Conservation (phyloP, 768 basidiomycete species). For the Termitomyces bulborhizus region DNA sequence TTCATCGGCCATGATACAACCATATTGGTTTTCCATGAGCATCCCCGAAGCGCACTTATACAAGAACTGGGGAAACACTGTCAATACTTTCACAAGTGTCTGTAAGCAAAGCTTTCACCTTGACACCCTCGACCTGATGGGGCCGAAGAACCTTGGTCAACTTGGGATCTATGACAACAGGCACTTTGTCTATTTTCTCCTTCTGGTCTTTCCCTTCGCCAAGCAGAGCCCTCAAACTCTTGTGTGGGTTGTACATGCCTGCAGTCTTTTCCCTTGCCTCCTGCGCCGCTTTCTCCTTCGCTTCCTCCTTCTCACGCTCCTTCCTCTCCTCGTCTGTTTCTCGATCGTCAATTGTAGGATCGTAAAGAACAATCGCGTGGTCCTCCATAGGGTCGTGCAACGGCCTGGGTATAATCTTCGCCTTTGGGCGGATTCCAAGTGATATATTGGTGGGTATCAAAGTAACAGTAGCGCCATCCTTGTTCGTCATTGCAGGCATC, state of each 20-base stretch:
- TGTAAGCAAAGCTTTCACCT: slow-evolving; percentile 39
- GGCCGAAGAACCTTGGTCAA: slow-evolving; percentile 86
- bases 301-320: slow-evolving; percentile 70
- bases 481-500: slow-evolving; percentile 74
- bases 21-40: slow-evolving; percentile 84
- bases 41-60: slow-evolving; percentile 94
- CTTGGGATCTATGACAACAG: slow-evolving; percentile 93
- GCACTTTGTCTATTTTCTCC: slow-evolving; percentile 67
- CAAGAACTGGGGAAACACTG: slow-evolving; percentile 61
- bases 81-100: background rate
- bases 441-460: slow-evolving; percentile 60
- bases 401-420: slow-evolving; percentile 81
- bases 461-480: slow-evolving; percentile 56
- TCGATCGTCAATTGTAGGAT: slow-evolving; percentile 90
- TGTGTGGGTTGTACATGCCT: slow-evolving; percentile 86
- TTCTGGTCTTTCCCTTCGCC: slow-evolving; percentile 70
- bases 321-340: slow-evolving; percentile 85
- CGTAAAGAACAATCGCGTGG: slow-evolving; percentile 95
- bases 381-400: slow-evolving; percentile 98
- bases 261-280: slow-evolving; percentile 65
- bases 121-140: slow-evolving; percentile 98
- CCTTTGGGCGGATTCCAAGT: slow-evolving; percentile 79
- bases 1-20: slow-evolving; percentile 99
- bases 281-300: slow-evolving; percentile 52
- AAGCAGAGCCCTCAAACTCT: slow-evolving; percentile 74